Base-by-base conservation (phyloP, 441 rosid genomes). In the Adansonia madagascariensis region DNA sequence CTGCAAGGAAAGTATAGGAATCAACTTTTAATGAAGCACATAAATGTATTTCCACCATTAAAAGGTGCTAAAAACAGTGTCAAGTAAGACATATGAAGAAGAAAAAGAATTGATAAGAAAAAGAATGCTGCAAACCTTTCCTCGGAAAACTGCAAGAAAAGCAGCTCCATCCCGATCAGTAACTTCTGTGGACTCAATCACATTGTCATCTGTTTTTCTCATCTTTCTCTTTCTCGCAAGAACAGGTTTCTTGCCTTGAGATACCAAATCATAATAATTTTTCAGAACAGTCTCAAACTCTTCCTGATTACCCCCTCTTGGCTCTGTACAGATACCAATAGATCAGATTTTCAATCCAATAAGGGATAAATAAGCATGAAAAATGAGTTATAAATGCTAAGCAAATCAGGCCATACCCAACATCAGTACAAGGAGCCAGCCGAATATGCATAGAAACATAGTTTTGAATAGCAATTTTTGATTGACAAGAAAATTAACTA, bases 91-190 rank as follows among this genome's bases (percentile, higher is more conserved):
- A 52, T 31, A 35, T 67, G 8, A 59, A 77, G n/a, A 31, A 27
- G 31, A 15, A 53, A 60, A 79, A 18, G 41, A 46, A 27, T 12
- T 75, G 14, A 61, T 14, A 53, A 47, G 53, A n/a, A 70, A 67
- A 73, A 77, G 56, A 64, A 4, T 65, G 9, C 18, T 12, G 14
- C 73, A 74, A 73, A 94, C 99, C 98, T 94, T 97, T 86, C 99
- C 99, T 49, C 98, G 86, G 83, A 91, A 97, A 72, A 97, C 99
- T 59, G 97, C 98, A 86, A 97, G 91, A 84, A 97, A 89, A 80
- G 92, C 92, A 84, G 98, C 99, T 80, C 98, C 99, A 49, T 86
- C 85, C 59, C 72, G 82, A 78, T 81, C 84, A 64, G 75, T 35
- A 77, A 82, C 82, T 81, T 80, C 85, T n/a, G 82, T 74, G 24